Evolutionary conservation across 495 filamentous ascomycete genomes (phyloP), one percentile per base, ranked within the genome.

Genomic region (Aspergillus steynii): DNA sequence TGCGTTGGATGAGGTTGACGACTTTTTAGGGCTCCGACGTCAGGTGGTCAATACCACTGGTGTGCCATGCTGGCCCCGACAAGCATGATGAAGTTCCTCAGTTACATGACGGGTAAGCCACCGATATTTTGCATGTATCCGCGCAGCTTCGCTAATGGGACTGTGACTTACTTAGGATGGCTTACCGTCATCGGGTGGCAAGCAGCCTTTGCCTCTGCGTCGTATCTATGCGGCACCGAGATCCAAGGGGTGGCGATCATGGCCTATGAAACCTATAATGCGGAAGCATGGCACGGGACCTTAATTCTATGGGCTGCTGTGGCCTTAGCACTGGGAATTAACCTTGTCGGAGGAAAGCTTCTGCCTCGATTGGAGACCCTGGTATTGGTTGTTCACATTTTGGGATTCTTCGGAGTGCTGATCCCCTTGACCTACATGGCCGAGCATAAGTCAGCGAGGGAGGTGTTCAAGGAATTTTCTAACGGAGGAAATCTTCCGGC

Each of bases 21-120:
- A 15, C 27, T 25, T 8, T 9, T 32, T 34, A 78, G 76, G 78
- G 80, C 80, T 32, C 81, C 81, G 1, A 83, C 77, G 1, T 74
- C 74, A 5, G 78, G 77, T 6, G 81, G 82, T 1, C 82, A 84
- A 60, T 84, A 84, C 52, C 80, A 83, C 57, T 84, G 81, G 82
- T 75, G 74, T 14, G 76, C 78, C 0, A 80, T 82, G 72, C 66
- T 84, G 15, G 79, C 82, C 1, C 75, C 81, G 2, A 59, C 53
- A 14, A 61, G 58, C 9, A 56, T 52, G 31, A 71, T 74, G 57
- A 77, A 77, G 47, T 74, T 83, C 51, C 56, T 79, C n/a, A 81
- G 78, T 47, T 84, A 82, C 58, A 56, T 83, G n/a, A 78, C 78
- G 51, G 82, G 80, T 73, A 68, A 25, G 68, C 52, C 31, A 53